A percentile compares a stretch with the other conserved stretches of the same genome.
Conservation (phyloP, 148 eudicot species). For the Mesembryanthemum crystallinum region DNA sequence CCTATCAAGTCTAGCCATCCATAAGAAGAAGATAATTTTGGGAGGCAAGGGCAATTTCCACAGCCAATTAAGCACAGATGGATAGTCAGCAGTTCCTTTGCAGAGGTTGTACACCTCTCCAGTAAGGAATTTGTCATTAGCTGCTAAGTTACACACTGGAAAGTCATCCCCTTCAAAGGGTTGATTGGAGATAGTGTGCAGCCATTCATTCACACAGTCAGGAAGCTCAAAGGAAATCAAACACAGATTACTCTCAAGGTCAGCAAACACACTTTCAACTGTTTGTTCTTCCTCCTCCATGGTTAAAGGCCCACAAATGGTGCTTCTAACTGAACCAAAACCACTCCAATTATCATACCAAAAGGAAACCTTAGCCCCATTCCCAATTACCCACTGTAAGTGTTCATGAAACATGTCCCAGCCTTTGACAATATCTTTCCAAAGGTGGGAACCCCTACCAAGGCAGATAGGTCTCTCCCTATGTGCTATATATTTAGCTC, state of each 20-base stretch:
- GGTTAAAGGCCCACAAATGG: not conserved
- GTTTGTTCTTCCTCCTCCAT: not conserved
- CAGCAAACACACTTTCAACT: not conserved
- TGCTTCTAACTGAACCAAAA: not conserved
- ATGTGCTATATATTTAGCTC: not conserved
- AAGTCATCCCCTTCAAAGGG: too few relatives aligned
- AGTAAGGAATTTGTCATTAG: too few relatives aligned
- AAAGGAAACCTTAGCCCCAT: not conserved
- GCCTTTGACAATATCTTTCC: not conserved
- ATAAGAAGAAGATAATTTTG: too few relatives aligned
- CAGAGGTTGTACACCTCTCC: too few relatives aligned
- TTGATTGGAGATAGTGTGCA: too few relatives aligned
- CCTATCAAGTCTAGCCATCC: too few relatives aligned
- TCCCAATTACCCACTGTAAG: not conserved
- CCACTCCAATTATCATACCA: not conserved
- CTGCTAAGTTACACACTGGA: too few relatives aligned
- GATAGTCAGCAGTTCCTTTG: too few relatives aligned
- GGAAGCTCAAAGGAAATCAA: too few relatives aligned
- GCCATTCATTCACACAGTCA: too few relatives aligned
- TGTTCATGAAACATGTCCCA: not conserved
- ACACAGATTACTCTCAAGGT: not conserved
- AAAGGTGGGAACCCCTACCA: not conserved
- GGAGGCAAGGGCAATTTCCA: too few relatives aligned
- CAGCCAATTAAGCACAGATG: too few relatives aligned
- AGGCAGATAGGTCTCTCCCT: not conserved